Base-by-base conservation (phyloP, 495 filamentous ascomycete genomes). In the Tetracladium marchalianum region DNA sequence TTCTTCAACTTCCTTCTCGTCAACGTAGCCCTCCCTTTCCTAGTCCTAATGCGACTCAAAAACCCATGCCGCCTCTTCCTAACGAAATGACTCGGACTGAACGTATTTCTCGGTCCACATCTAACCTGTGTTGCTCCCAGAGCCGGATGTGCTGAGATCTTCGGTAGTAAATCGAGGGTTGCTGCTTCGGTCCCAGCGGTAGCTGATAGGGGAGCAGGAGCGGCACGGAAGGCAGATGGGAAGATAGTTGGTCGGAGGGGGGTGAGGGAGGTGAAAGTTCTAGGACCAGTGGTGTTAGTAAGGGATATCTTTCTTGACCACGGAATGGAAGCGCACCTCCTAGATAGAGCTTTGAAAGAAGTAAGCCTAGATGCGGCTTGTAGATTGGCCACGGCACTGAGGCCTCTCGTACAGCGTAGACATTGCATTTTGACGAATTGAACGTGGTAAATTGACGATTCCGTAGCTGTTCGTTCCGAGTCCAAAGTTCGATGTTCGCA, bases 41-140 rank as follows among this genome's bases (percentile, higher is more conserved):
- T 64, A 17, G 70, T 72, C 57, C 66, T 65, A 47, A 80, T 52
- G 48, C 83, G 58, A 11, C 75, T 65, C 61, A 86, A 63, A 63
- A 84, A 86, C 0, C 83, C 83, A 62, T 78, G 75, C 48, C 83
- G 68, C 49, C 83, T 67, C 67, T 86, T 87, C 60, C 84, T 72
- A 36, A 87, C 81, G 41, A 73, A 62, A 50, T 85, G 81, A 41
- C 74, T 80, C 4, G 81, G 82, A 39, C 75, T 72, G 55, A 71
- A 86, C 4, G 83, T 86, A 47, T 73, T 55, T 46, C 83, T 67
- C 35, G 73, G 74, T 6, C 68, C 77, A 51, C 66, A 66, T 16
- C 73, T 68, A 9, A 78, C 60, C 56, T 79, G 77, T 32, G 64
- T 56, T 15, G 53, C 43, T 13, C 50, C 54, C 38, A 78, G 43